A percentile compares a stretch with the other conserved stretches of the same genome.
Conservation (phyloP, 129 eudicot species). For the Centella asiatica region DNA sequence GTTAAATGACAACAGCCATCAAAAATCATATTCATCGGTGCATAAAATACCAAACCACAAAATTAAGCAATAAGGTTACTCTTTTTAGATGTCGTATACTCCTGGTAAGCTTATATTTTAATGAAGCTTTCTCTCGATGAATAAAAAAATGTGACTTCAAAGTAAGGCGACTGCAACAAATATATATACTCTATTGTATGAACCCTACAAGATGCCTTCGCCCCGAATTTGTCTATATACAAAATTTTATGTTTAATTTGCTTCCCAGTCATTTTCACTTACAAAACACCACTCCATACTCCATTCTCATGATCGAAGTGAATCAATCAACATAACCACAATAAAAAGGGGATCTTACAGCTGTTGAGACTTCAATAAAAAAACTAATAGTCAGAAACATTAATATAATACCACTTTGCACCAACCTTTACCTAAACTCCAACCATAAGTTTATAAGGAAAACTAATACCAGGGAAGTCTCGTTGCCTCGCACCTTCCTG, state of each 20-base stretch:
- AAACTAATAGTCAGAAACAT: not conserved
- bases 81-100: too few relatives aligned
- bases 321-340: not conserved
- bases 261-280: not conserved
- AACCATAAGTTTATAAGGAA: not conserved
- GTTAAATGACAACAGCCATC: too few relatives aligned
- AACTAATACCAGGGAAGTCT: not conserved
- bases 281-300: not conserved
- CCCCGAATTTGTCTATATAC: too few relatives aligned
- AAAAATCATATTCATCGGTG: too few relatives aligned
- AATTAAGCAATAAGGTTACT: too few relatives aligned
- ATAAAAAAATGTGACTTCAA: too few relatives aligned
- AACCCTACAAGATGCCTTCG: too few relatives aligned
- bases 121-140: too few relatives aligned
- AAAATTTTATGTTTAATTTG: not conserved
- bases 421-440: constrained; percentile 8
- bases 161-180: not conserved
- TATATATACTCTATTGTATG: too few relatives aligned
- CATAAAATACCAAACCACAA: too few relatives aligned
- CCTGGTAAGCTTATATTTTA: too few relatives aligned
- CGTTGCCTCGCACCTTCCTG: not conserved
- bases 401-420: not conserved
- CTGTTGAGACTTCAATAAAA: not conserved
- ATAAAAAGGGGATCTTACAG: not conserved
- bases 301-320: not conserved